Evolutionary conservation across 768 basidiomycete species (phyloP), one percentile per base, ranked within the genome.

Genomic region (Pleurotus sapidus): DNA sequence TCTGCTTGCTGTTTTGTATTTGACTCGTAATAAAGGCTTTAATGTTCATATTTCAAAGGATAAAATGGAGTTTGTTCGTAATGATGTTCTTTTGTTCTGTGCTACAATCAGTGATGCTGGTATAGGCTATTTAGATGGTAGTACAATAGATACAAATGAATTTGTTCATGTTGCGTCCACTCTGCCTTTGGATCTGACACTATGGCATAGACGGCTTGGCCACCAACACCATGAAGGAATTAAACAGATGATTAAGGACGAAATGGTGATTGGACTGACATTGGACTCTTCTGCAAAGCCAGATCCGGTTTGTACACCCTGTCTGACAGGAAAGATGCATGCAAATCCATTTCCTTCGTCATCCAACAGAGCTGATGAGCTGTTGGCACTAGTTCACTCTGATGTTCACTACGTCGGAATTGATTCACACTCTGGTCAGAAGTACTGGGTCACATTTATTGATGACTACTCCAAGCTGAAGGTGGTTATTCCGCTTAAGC

Each of bases 191-290:
- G 65, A 65, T 51, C 56, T 65, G 6, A 23, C 12, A 4, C 59
- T 68, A 4, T 70, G 69, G 68, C 73, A 74, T 61, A 59, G 59
- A 25, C 61, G 69, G n/a, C 64, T 63, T 38, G 67, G 57, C 5
- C 73, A 74, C 57, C 56, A 62, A 37, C 68, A 68, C 57, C 47
- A 56, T 58, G 61, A 55, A 23, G 63, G 59, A 27, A 42, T 71
- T 20, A 49, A 60, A 15, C 15, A 45, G 4, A 27, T 27, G 27
- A 27, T 27, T 27, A 27, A 27, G 27, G 27, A 27, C 7, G 27
- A 27, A 27, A 27, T 27, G 27, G 27, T 27, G 27, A 7, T 27
- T 20, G 20, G 20, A 1, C 3, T 20, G 20, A 20, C 20, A 20
- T 20, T 20, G 20, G 20, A 20, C 20, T 27, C 27, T 27, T 27